These are phyloP conservation scores for Ogataea chonburiensis DNA, from an alignment of 805 yeast genomes.

Conservation along the genomic window DNA sequence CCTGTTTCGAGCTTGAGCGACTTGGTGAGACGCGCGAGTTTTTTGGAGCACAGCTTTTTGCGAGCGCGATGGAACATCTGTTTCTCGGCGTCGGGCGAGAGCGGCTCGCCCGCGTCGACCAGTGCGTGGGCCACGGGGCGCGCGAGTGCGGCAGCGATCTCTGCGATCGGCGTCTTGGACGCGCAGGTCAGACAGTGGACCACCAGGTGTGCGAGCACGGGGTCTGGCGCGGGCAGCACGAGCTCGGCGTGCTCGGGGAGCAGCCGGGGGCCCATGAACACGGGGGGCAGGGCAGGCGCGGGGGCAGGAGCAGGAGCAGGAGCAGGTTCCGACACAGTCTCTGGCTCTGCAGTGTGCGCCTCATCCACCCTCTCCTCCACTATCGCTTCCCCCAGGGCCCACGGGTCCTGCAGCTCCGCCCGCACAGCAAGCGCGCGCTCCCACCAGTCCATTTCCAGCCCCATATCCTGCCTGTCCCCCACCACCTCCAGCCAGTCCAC, in stretches of 20 bases:
- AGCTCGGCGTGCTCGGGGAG: not conserved
- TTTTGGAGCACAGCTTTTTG: slow-evolving; percentile 21
- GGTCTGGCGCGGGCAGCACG: not conserved
- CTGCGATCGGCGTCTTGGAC: not conserved
- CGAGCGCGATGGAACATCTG: slow-evolving; percentile 30
- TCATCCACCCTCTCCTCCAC: slow-evolving; percentile 1
- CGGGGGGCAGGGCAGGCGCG: not conserved
- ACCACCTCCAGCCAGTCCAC: slow-evolving; percentile 29
- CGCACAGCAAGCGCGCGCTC: slow-evolving; percentile 26
- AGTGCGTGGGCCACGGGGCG: not conserved
- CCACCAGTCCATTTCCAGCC: slow-evolving; percentile 40
- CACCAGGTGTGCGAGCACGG: not conserved
- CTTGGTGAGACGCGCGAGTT: slow-evolving; percentile 26
- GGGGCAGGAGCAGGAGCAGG: not conserved
- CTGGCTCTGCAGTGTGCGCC: not conserved
- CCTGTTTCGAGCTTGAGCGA: slow-evolving; percentile 22
- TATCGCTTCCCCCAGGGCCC: slow-evolving; percentile 31
- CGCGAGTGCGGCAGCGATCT: not conserved
- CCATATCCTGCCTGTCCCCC: slow-evolving; percentile 25
- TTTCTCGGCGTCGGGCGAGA: slow-evolving; percentile 5
- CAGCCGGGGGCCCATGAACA: not conserved
- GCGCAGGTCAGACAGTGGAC: not conserved
- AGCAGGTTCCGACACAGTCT: not conserved
- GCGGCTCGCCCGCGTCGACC: not conserved
- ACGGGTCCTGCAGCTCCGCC: slow-evolving; percentile 30